These are phyloP conservation scores for Aspergillus novofumigatus DNA, from an alignment of 2,329 filamentous ascomycete species.

Conservation along the genomic window DNA sequence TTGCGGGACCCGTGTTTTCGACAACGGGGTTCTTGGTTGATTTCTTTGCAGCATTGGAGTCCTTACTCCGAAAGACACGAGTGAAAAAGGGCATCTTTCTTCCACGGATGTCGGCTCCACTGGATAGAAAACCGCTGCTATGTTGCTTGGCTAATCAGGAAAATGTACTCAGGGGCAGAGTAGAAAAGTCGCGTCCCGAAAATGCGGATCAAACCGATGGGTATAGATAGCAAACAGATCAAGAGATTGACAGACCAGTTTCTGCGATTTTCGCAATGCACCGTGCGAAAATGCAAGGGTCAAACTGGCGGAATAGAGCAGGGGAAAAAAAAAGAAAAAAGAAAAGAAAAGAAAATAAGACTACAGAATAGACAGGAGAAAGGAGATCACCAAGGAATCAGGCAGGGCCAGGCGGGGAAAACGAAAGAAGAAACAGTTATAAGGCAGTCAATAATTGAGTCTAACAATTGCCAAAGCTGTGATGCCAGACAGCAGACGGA, in stretches of 20 bases:
- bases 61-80: slow-evolving; percentile 68
- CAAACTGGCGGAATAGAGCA: slow-evolving; percentile 2
- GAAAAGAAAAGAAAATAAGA: not conserved
- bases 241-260: not conserved
- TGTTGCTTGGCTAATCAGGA: slow-evolving; percentile 1
- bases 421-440: slow-evolving; percentile 4
- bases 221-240: not conserved
- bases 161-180: slow-evolving; percentile 10
- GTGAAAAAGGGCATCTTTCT: slow-evolving; percentile 55
- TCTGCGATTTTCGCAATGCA: slow-evolving; percentile 4
- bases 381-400: slow-evolving; percentile 6
- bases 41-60: slow-evolving; percentile 62
- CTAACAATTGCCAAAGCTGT: not conserved
- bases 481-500: slow-evolving; percentile 4
- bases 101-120: slow-evolving; percentile 1
- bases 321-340: not conserved
- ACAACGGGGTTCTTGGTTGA: slow-evolving; percentile 49
- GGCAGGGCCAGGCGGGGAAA: not conserved
- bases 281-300: slow-evolving; percentile 9
- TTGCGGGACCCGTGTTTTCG: slow-evolving; percentile 54
- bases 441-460: slow-evolving; percentile 8
- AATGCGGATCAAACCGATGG: not conserved
- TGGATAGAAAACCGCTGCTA: not conserved
- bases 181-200: not conserved
- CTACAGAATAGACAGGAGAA: slow-evolving; percentile 2